phyloP scores from a whole-genome alignment of 164 flowering plant species.

The Umbilicus rupestris region DNA sequence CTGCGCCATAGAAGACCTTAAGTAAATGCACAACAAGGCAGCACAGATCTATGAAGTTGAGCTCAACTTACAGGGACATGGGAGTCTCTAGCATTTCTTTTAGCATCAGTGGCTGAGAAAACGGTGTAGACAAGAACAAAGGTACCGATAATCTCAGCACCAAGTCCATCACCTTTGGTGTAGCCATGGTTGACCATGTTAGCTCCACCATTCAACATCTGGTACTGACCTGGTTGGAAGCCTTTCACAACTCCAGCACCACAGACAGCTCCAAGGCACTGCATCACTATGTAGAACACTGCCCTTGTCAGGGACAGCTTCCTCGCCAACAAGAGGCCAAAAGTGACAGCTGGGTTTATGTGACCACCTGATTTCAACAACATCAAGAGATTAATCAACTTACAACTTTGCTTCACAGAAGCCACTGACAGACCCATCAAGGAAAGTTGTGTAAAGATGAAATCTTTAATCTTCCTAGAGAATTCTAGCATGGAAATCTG shows the following conservation, averaged over 20 bases:
- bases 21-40: background rate
- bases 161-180: conserved; percentile 61
- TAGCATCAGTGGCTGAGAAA: conserved; percentile 72
- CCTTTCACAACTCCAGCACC: conserved; percentile 62
- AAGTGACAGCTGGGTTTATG: conserved; percentile 72
- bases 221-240: conserved; percentile 19
- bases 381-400: background rate
- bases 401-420: background rate
- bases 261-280: conserved; percentile 64
- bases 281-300: conserved; percentile 55
- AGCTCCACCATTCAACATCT: conserved; percentile 38
- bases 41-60: background rate
- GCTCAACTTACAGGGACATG: conserved; percentile 49
- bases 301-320: conserved; percentile 58
- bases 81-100: conserved; percentile 65
- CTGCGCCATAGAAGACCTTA: conserved; percentile 19
- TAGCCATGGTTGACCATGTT: conserved; percentile 42
- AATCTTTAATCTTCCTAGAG: background rate
- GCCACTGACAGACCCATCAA: background rate
- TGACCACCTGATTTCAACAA: conserved; percentile 39
- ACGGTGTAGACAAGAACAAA: conserved; percentile 73
- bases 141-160: conserved; percentile 68
- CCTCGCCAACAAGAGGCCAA: conserved; percentile 52
- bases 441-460: background rate
- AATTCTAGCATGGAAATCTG: no score